Evolutionary conservation across 495 filamentous ascomycete species (phyloP), one percentile per base, ranked within the genome.

Genomic region (Aspergillus biplanus): DNA sequence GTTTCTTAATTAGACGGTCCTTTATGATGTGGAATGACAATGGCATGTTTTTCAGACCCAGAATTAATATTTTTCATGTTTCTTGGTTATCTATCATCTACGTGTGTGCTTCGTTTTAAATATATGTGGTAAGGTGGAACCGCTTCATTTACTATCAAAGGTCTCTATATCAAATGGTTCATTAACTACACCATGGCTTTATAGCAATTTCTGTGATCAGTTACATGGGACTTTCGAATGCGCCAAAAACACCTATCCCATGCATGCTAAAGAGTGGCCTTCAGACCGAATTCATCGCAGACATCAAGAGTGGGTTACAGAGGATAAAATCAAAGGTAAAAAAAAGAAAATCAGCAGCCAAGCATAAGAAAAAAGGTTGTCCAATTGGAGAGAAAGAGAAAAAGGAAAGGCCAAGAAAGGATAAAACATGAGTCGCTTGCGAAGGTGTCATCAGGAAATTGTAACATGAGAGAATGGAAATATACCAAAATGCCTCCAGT

Each of bases 231-330:
- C 59, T 59, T 42, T 66, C 69, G 67, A 67, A 69, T 68, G 77
- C 73, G 73, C 77, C 75, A 73, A 69, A 62, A 79, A 81, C 79
- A 76, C 79, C 78, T 68, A 69, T 73, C 69, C 75, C 74, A 81
- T 81, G 77, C 79, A 80, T 78, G 75, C 71, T 68, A 66, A 67
- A 72, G 63, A 69, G 59, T 59, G 73, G 69, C 71, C 70, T 66
- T 62, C 44, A 65, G 71, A 69, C 75, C 71, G 70, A 65, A 58
- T 68, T 74, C 75, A 74, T 75, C 65, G 73, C 69, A 69, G 71
- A 70, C 72, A 72, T 74, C 65, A 71, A 67, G 59, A 68, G 66
- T 66, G 65, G 59, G 67, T 47, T 52, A 46, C 55, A 68, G 53
- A 50, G 65, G 58, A 60, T 54, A 67, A 64, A 59, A 31, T 50